Base-by-base conservation (phyloP, 768 basidiomycete species). In the Lactarius tabidus region DNA sequence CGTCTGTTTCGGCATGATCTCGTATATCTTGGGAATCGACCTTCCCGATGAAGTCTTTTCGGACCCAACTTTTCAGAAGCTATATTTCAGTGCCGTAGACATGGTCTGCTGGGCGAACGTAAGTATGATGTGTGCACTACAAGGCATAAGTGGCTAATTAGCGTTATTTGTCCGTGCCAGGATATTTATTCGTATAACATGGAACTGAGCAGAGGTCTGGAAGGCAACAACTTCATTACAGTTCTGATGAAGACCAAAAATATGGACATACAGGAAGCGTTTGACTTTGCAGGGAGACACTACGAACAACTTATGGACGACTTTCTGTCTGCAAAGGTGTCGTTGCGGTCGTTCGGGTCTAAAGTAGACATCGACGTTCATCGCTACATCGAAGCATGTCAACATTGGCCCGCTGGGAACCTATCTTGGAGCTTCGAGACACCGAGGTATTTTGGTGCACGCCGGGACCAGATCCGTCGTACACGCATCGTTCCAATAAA, bases 181-280 rank as follows among this genome's bases (percentile, higher is more conserved):
- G 87, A 90, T 66, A 74, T 89, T 18, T 88, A 87, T 70, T 88
- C 86, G 9, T 90, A 89, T 74, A 84, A 87, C 73, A 84, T 87
- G 82, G 88, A 91, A 70, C 85, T 87, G 69, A 80, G 83, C 58
- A 82, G 82, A 69, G 89, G 87, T 23, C 82, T 84, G 59, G 78
- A 75, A 31, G 84, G 84, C 63, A 88, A 88, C 71, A 90, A 89
- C 72, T 79, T 89, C 69, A 77, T 91, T 58, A 86, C 85, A 10
- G 85, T 89, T 41, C 79, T 88, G 64, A 88, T 88, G 84, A 74
- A 82, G 64, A 80, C 82, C 67, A 79, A 79, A 60, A 70, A 75
- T 26, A 73, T 86, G 57, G 77, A 78, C 60, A 76, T 89, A 56
- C 88, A 89, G 73, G 78, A 80, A 31, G 84, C 87, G 0, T 79